Evolutionary conservation across 2,329 filamentous ascomycete genomes (phyloP), one percentile per base, ranked within the genome.

Genomic region (Cladophialophora psammophila): DNA sequence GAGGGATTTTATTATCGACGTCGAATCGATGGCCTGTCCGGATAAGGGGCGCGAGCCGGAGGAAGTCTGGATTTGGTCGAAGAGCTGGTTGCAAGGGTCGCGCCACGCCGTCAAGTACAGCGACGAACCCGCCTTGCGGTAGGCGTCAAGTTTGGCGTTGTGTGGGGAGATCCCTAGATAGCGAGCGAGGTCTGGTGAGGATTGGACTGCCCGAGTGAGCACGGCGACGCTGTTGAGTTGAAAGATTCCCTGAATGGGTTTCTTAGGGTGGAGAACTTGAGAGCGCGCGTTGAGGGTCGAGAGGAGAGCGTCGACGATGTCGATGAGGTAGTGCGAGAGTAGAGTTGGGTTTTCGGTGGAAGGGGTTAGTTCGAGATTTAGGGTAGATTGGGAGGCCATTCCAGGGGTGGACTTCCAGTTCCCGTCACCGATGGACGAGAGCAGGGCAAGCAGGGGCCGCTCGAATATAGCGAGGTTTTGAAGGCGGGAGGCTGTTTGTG

Each of bases 41-140:
- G 93, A 92, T 18, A 93, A 88, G 8, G 63, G 50, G n/a, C 48
- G 40, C 59, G 88, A 80, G 10, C 67, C 69, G 26, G 71, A 71
- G 76, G 89, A 95, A 0, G 94, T 98, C 80, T 97, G 94, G 71
- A 96, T 94, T 18, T 94, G 92, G 76, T 98, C 95, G 68, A 96
- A 89, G 5, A 98, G 86, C 75, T 93, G 88, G 42, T 90, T 87
- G 1, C 92, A 94, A 5, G 94, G 88, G 75, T 97, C 94, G 72
- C 91, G 92, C 90, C 94, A 98, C 26, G 91, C 87, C 65, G 95
- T 91, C 9, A 93, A 87, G 77, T 98, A 99, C 67, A 91, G 85
- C 56, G 87, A 86, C 3, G 90, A 91, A 9, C 92, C 91, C 76
- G 92, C 93, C 81, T 97, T 98, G 71, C 92, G 90, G 91, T 92